Percentiles rank a stretch among this genome's conserved stretches.
Evolutionary conservation across 2,329 filamentous ascomycete species (phyloP).

Genomic region (Pseudogymnoascus sp.): DNA sequence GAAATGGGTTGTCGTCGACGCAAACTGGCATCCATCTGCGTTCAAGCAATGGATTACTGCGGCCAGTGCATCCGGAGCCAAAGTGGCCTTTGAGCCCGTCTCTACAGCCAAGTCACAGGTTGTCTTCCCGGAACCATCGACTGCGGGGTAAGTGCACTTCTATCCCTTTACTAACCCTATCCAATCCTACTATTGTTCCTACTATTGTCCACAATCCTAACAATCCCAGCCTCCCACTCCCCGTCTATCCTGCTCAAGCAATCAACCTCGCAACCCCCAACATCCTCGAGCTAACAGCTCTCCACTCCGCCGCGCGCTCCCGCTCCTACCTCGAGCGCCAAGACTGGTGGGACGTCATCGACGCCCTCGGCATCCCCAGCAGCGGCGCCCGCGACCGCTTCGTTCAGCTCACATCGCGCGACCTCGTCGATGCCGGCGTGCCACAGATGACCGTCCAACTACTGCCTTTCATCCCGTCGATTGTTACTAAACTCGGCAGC

Average conservation of each 20-base stretch:
- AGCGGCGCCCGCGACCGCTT: constrained; percentile 63
- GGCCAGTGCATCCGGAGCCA: constrained; percentile 47
- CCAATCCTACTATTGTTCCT: not conserved
- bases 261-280: constrained; percentile 78
- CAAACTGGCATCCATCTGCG: constrained; percentile 67
- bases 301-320: constrained; percentile 58
- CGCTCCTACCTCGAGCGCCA: constrained; percentile 55
- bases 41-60: constrained; percentile 62
- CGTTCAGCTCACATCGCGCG: constrained; percentile 54
- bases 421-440: constrained; percentile 70
- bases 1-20: constrained; percentile 78
- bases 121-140: constrained; percentile 46
- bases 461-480: constrained; percentile 76
- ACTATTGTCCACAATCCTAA: not conserved
- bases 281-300: constrained; percentile 67
- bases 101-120: constrained; percentile 69
- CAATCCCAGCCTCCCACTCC: not conserved
- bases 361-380: constrained; percentile 68
- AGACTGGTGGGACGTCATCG: constrained; percentile 73
- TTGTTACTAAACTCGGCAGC: constrained; percentile 75
- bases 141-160: not conserved
- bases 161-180: not conserved
- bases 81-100: constrained; percentile 81
- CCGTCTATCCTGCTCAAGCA: constrained; percentile 51
- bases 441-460: constrained; percentile 79